Evolutionary conservation across 371 early-diverging fungal genomes (phyloP).

Genomic region (Enteropsectra breve): DNA sequence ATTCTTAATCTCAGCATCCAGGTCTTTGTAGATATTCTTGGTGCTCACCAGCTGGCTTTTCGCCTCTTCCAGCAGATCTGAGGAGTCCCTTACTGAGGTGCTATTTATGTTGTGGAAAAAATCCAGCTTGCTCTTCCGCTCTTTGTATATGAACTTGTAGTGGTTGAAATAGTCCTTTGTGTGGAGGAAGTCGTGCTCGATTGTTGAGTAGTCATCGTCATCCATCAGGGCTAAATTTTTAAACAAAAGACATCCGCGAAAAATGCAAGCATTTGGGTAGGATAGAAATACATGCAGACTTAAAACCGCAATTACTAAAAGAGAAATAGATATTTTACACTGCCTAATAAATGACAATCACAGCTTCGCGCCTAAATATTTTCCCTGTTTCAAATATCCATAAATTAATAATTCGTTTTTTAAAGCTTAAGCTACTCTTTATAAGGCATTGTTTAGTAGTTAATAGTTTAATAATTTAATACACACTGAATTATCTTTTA

Average conservation of each 20-base stretch:
- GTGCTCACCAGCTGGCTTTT: constrained; percentile 44
- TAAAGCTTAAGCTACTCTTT: too few relatives aligned
- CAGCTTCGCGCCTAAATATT: too few relatives aligned
- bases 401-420: too few relatives aligned
- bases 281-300: not conserved
- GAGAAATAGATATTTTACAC: too few relatives aligned
- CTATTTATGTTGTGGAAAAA: constrained; percentile 41
- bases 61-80: constrained; percentile 21
- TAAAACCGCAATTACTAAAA: too few relatives aligned
- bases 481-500: too few relatives aligned
- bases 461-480: too few relatives aligned
- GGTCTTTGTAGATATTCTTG: constrained; percentile 36
- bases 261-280: not conserved
- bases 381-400: too few relatives aligned
- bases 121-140: constrained; percentile 45
- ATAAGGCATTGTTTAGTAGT: too few relatives aligned
- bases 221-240: not conserved
- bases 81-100: constrained; percentile 8
- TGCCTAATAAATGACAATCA: too few relatives aligned
- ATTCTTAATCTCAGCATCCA: constrained; percentile 32
- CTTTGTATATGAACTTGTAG: constrained; percentile 52
- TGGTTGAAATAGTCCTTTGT: constrained; percentile 53
- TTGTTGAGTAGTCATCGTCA: constrained; percentile 35
- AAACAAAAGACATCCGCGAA: not conserved
- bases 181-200: constrained; percentile 51